These are phyloP conservation scores for Pouteria glomerata DNA, from an alignment of 148 eudicot genomes.

Conservation along the genomic window DNA sequence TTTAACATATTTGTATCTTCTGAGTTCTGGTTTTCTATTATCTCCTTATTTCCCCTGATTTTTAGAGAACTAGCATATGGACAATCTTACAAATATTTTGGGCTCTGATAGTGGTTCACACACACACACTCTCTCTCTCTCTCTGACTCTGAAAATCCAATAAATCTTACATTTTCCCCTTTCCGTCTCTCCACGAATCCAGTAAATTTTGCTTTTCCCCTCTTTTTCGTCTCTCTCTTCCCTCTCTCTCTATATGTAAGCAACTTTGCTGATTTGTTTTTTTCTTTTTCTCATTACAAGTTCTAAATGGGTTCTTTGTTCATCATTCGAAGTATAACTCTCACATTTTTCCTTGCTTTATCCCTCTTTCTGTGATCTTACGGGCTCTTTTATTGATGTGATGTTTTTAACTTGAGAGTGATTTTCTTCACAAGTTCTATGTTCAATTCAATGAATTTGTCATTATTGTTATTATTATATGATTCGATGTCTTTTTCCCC, in stretches of 20 bases:
- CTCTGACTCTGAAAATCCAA: not conserved
- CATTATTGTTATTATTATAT: not conserved
- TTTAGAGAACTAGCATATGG: not conserved
- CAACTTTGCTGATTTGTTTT: no score
- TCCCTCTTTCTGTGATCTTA: not conserved
- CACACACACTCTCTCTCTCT: no score
- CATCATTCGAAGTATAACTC: no score
- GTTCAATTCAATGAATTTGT: not conserved
- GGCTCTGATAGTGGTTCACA: no score
- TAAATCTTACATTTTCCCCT: not conserved
- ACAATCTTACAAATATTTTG: not conserved
- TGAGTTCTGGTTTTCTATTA: not conserved
- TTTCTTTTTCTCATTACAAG: no score
- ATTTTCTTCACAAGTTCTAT: not conserved
- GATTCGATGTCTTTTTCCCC: not conserved
- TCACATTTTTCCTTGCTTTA: no score
- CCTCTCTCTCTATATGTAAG: no score
- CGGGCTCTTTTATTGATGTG: not conserved
- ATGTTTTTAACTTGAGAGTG: not conserved
- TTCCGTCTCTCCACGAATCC: no score
- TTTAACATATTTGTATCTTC: not conserved
- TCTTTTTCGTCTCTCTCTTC: no score
- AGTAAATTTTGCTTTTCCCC: no score
- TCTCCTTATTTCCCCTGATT: not conserved
- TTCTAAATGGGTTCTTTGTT: no score